A percentile compares a stretch with the other conserved stretches of the same genome.
Conservation (phyloP, 805 yeast species). For the Wickerhamomyces alni region DNA sequence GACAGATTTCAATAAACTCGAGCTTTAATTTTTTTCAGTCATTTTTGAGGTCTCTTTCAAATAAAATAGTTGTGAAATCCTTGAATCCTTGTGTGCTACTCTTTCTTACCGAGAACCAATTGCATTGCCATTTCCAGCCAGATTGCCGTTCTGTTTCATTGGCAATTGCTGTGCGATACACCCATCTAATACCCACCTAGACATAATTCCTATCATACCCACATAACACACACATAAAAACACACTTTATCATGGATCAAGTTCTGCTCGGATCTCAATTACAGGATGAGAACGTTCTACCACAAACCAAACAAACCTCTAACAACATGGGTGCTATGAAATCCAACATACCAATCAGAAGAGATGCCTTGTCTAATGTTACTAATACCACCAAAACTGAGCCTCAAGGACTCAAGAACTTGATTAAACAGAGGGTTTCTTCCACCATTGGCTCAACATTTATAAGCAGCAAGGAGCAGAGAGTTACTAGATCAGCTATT, state of each 20-base stretch:
- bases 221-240: no score
- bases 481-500: constrained; percentile 48
- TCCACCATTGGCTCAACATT: not conserved
- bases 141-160: no score
- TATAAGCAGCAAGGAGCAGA: constrained; percentile 16
- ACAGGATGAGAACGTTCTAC: constrained; percentile 19
- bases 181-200: no score
- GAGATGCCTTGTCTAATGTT: constrained; percentile 23
- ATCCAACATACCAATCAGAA: constrained; percentile 23
- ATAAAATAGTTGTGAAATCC: not conserved
- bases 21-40: constrained; percentile 1
- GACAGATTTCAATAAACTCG: constrained; percentile 4
- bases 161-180: no score
- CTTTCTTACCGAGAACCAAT: no score
- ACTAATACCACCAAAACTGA: constrained; percentile 22
- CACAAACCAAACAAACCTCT: constrained; percentile 4
- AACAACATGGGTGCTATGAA: constrained; percentile 3
- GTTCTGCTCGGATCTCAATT: not conserved
- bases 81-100: no score
- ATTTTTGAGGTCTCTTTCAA: not conserved
- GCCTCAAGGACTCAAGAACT: not conserved
- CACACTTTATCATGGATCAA: no score
- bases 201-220: no score
- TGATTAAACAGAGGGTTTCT: not conserved
- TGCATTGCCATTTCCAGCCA: no score